Evolutionary conservation across 768 basidiomycete genomes (phyloP).

Genomic region (Lactarius indigo): DNA sequence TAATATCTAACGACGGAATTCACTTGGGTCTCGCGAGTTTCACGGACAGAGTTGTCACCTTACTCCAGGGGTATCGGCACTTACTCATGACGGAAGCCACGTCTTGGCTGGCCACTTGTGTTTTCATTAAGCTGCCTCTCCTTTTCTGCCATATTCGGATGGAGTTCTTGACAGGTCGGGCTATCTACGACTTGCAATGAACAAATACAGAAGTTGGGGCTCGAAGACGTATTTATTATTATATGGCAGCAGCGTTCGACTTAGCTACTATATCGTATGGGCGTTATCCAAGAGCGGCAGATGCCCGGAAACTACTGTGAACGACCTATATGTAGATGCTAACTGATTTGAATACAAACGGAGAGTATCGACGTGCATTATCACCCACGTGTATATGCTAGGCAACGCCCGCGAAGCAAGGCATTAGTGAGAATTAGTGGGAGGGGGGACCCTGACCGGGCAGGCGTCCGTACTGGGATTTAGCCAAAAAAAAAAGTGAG

Average conservation of each 20-base stretch:
- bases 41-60: not conserved
- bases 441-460: not conserved
- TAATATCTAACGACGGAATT: not conserved
- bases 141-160: not conserved
- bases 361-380: conserved; percentile 9
- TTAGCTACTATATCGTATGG: not conserved
- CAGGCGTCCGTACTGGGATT: not conserved
- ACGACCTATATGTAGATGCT: conserved; percentile 8
- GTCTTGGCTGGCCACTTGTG: not conserved
- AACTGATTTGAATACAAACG: conserved; percentile 14
- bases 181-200: not conserved
- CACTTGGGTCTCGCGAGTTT: not conserved
- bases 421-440: conserved; percentile 8
- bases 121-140: not conserved
- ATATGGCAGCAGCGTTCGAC: not conserved
- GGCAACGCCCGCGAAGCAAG: conserved; percentile 12
- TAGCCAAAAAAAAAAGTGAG: not conserved
- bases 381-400: conserved; percentile 10
- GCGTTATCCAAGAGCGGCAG: not conserved
- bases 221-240: conserved; percentile 3
- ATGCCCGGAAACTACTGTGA: not conserved
- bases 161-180: not conserved
- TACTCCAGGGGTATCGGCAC: not conserved
- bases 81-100: not conserved
- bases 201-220: not conserved